Conservation (phyloP, 768 basidiomycete species). For the Scleroderma bovista region DNA sequence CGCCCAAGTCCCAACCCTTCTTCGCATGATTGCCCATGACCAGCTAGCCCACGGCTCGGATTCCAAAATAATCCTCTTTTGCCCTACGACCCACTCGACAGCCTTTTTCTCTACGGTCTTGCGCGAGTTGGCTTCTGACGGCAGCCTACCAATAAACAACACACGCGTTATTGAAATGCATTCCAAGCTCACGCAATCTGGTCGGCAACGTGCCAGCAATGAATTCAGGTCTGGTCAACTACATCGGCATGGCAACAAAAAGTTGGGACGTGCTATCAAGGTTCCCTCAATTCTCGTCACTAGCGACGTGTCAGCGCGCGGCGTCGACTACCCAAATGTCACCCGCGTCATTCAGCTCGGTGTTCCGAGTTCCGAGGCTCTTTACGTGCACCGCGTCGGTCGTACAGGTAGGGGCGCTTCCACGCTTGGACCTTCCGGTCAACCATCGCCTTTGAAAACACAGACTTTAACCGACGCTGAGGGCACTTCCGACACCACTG, state of each 20-base stretch:
- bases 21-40: conserved; percentile 82
- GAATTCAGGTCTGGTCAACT: conserved; percentile 45
- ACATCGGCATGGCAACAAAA: not conserved
- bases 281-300: conserved; percentile 66
- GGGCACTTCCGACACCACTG: not conserved
- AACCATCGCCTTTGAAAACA: not conserved
- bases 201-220: conserved; percentile 52
- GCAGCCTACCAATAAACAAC: conserved; percentile 45
- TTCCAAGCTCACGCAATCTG: conserved; percentile 60
- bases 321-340: conserved; percentile 84
- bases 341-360: conserved; percentile 92
- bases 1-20: conserved; percentile 72
- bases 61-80: conserved; percentile 79
- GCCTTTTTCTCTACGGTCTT: conserved; percentile 67
- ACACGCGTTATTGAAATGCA: conserved; percentile 77
- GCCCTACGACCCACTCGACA: conserved; percentile 81
- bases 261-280: conserved; percentile 29
- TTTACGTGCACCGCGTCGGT: conserved; percentile 84
- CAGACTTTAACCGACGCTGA: not conserved
- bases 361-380: conserved; percentile 58
- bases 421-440: conserved; percentile 32
- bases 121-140: conserved; percentile 36
- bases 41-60: conserved; percentile 62
- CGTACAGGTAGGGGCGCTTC: conserved; percentile 70
- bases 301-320: conserved; percentile 85